phyloP scores from a whole-genome alignment of 202 grass and related monocot genomes.

The Schoenoplectus tabernaemontani region DNA sequence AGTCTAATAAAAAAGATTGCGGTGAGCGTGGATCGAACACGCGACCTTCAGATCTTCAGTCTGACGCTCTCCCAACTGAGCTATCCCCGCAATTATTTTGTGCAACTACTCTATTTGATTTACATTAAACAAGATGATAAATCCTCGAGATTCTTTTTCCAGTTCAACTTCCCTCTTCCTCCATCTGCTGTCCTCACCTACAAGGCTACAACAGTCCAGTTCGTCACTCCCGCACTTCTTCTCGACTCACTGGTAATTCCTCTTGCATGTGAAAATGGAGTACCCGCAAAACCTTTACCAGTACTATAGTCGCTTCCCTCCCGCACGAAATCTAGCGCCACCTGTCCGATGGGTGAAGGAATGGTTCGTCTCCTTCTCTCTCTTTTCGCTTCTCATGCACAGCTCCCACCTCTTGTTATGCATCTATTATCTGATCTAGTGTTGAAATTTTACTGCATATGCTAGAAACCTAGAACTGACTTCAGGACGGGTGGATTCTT shows the following conservation, averaged over 20 bases:
- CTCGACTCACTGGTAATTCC: neutral
- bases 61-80: conserved; percentile 97
- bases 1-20: too few species aligned
- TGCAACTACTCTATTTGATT: too few species aligned
- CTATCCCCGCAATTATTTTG: conserved; percentile 40
- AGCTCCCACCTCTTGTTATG: neutral
- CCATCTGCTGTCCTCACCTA: neutral
- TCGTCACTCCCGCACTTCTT: neutral
- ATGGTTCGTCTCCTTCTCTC: conserved; percentile 35
- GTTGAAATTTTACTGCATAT: neutral
- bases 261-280: conserved; percentile 15
- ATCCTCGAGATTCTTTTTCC: neutral
- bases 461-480: neutral
- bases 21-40: conserved; percentile 95
- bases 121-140: too few species aligned
- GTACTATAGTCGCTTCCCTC: conserved; percentile 37
- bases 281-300: conserved; percentile 24
- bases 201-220: neutral
- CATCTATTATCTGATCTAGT: neutral
- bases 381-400: neutral
- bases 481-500: neutral
- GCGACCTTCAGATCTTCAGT: conserved; percentile 99
- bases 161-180: neutral
- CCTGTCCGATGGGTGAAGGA: conserved; percentile 72
- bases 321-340: conserved; percentile 26